These are phyloP conservation scores for Boletellus emodensis DNA, from an alignment of 768 basidiomycete species.

Conservation along the genomic window DNA sequence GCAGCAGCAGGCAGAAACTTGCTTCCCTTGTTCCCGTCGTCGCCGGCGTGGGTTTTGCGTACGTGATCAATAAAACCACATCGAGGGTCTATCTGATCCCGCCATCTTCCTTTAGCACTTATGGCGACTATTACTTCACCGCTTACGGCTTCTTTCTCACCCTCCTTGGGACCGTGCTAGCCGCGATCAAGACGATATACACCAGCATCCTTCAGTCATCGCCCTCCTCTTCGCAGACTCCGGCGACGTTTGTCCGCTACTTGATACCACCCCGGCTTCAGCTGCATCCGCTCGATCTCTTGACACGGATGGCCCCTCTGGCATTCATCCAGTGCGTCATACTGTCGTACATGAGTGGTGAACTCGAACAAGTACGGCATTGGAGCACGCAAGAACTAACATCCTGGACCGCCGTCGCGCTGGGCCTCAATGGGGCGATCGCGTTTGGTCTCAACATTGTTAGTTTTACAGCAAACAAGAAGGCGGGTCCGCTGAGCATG, in stretches of 20 bases:
- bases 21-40: constrained; percentile 81
- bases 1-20: constrained; percentile 58
- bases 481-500: constrained; percentile 86
- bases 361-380: constrained; percentile 58
- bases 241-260: constrained; percentile 15
- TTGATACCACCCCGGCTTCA: constrained; percentile 34
- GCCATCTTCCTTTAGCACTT: constrained; percentile 56
- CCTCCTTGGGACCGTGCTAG: constrained; percentile 84
- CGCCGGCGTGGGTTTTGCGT: constrained; percentile 89
- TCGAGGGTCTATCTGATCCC: neutral
- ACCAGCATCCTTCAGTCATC: constrained; percentile 77
- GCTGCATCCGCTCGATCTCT: constrained; percentile 78
- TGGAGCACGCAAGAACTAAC: constrained; percentile 43
- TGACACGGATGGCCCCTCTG: constrained; percentile 87
- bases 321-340: constrained; percentile 85
- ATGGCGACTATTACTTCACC: constrained; percentile 94
- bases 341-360: constrained; percentile 76
- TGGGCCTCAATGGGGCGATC: constrained; percentile 76
- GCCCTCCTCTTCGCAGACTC: constrained; percentile 16
- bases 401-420: constrained; percentile 41
- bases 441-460: constrained; percentile 94
- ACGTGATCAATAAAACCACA: constrained; percentile 4
- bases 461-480: constrained; percentile 93
- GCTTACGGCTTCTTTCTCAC: constrained; percentile 81
- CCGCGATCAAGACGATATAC: constrained; percentile 89